These are phyloP conservation scores for Crithidia expoeki DNA, from an alignment of 208 protist species.

Conservation along the genomic window DNA sequence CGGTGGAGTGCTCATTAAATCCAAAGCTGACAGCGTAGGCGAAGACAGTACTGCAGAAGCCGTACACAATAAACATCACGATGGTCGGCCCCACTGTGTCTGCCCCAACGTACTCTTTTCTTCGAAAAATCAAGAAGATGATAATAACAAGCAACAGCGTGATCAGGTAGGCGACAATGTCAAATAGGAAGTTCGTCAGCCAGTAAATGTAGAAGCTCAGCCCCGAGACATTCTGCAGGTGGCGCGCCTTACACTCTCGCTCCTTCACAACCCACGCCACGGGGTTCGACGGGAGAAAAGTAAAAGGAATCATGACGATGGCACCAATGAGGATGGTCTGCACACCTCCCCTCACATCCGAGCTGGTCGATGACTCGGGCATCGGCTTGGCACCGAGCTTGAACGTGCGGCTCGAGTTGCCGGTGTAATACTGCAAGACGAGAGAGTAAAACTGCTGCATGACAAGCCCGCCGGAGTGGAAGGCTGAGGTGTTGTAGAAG, in stretches of 20 bases:
- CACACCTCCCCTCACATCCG: constrained; percentile 32
- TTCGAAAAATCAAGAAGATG: constrained; percentile 68
- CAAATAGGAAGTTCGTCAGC: constrained; percentile 86
- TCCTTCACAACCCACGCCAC: constrained; percentile 86
- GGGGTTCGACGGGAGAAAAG: constrained; percentile 65
- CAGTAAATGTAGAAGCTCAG: constrained; percentile 71
- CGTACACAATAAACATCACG: constrained; percentile 63
- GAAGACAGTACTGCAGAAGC: constrained; percentile 50
- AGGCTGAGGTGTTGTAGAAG: constrained; percentile 71
- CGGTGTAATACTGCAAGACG: constrained; percentile 42
- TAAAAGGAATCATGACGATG: constrained; percentile 75
- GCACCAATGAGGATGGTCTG: constrained; percentile 58
- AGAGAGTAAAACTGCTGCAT: constrained; percentile 44
- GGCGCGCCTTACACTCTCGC: constrained; percentile 63
- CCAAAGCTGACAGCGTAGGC: constrained; percentile 64
- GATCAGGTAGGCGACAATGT: constrained; percentile 66
- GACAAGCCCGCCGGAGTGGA: constrained; percentile 44
- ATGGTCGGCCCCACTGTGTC: constrained; percentile 46
- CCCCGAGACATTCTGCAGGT: constrained; percentile 78
- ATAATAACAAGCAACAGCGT: constrained; percentile 61
- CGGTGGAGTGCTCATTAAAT: constrained; percentile 69
- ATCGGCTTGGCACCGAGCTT: constrained; percentile 27
- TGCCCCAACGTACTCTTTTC: constrained; percentile 59
- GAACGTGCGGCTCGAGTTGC: constrained; percentile 11
- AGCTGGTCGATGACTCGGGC: constrained; percentile 35